Conservation (phyloP, 257 asterid genomes). For the Anisodus acutangulus region DNA sequence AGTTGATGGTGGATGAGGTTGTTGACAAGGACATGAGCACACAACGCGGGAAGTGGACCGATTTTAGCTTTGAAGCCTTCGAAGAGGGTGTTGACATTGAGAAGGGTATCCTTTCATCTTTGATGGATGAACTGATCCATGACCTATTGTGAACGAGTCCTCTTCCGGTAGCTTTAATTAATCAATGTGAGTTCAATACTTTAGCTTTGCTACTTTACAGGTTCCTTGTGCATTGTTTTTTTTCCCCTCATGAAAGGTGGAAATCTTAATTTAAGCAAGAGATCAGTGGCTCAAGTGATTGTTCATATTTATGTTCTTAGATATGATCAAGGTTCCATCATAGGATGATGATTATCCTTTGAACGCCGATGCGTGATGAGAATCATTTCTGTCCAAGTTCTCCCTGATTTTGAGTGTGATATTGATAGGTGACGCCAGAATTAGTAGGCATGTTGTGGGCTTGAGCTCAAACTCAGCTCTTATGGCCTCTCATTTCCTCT, state of each 20-base stretch:
- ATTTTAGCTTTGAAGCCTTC: slow-evolving; percentile 67
- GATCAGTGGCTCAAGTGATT: slow-evolving; percentile 27
- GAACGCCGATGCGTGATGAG: background rate
- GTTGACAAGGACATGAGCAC: slow-evolving; percentile 94
- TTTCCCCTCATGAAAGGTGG: background rate
- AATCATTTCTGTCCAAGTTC: background rate
- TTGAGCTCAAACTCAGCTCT: background rate
- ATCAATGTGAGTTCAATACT: slow-evolving; percentile 7
- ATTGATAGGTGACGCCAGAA: background rate
- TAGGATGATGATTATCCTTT: background rate
- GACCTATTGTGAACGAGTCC: slow-evolving; percentile 48
- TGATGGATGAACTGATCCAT: slow-evolving; percentile 75
- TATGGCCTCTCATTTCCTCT: background rate
- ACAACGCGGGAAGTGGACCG: slow-evolving; percentile 81
- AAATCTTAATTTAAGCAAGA: slow-evolving; percentile 21
- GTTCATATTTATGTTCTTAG: slow-evolving; percentile 18
- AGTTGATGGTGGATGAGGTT: slow-evolving; percentile 84
- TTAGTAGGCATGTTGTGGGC: background rate
- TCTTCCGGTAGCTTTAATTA: slow-evolving; percentile 33
- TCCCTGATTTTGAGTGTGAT: slow-evolving; percentile 1
- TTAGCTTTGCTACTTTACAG: slow-evolving; percentile 17
- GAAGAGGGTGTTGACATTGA: slow-evolving; percentile 91
- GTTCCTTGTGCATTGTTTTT: slow-evolving; percentile 8
- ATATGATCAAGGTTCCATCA: background rate
- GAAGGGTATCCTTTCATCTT: slow-evolving; percentile 59